A percentile compares a stretch with the other conserved stretches of the same genome.
These are phyloP conservation scores for Populus hybrid DNA, from an alignment of 441 rosid species.

Conservation along the genomic window DNA sequence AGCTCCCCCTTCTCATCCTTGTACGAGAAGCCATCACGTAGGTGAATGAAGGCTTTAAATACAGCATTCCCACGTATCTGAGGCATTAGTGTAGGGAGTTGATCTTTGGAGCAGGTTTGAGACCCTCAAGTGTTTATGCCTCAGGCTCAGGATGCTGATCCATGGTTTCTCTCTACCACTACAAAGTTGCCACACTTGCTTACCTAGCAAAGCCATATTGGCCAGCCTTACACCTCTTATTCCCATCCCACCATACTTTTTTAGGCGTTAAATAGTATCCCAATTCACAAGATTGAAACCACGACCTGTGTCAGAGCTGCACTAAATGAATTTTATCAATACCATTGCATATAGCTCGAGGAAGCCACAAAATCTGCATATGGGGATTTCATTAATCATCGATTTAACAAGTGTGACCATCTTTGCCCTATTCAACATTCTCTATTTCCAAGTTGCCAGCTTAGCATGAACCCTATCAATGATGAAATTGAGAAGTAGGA, in stretches of 20 bases:
- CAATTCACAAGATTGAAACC: not conserved
- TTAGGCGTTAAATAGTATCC: not conserved
- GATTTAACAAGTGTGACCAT: not conserved
- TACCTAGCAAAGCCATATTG: not conserved
- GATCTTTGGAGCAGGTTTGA: not conserved
- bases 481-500: not conserved
- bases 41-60: not conserved
- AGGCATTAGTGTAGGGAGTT: not conserved
- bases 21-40: not conserved
- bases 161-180: not conserved
- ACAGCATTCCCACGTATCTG: not conserved
- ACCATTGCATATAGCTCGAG: not conserved
- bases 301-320: not conserved
- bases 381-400: not conserved
- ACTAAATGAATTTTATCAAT: not conserved
- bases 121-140: not conserved
- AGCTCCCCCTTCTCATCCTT: not conserved
- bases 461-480: not conserved
- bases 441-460: not conserved
- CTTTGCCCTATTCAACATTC: not conserved
- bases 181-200: not conserved
- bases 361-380: not conserved
- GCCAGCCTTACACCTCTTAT: not conserved
- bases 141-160: not conserved
- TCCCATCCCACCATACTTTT: not conserved